A percentile compares a stretch with the other conserved stretches of the same genome.
Conservation (phyloP, 495 filamentous ascomycete species). For the Pyronema domesticum region DNA sequence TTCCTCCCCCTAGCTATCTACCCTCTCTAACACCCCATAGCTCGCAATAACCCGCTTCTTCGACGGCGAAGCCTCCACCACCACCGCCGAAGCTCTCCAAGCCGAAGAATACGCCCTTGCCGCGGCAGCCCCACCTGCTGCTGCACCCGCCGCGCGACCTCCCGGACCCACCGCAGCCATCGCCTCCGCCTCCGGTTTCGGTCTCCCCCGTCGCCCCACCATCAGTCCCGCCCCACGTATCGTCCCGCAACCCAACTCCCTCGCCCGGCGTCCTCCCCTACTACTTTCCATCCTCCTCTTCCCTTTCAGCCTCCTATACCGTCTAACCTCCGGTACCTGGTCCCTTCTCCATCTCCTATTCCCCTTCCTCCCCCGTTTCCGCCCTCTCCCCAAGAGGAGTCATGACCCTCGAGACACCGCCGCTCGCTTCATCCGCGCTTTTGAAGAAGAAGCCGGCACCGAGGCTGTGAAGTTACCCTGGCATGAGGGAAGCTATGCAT, state of each 20-base stretch:
- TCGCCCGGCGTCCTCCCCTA: constrained; percentile 49
- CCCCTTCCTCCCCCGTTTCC: constrained; percentile 63
- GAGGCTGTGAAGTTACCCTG: constrained; percentile 37
- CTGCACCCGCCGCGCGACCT: constrained; percentile 27
- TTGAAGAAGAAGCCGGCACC: constrained; percentile 81
- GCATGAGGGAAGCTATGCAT: constrained; percentile 72
- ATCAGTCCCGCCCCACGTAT: constrained; percentile 59
- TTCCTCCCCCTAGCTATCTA: neutral
- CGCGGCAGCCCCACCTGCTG: constrained; percentile 25
- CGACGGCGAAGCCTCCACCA: constrained; percentile 78
- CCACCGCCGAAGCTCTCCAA: constrained; percentile 56
- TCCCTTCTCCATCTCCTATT: constrained; percentile 51
- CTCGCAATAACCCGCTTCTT: constrained; percentile 96
- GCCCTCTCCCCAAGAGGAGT: constrained; percentile 44
- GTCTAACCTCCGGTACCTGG: constrained; percentile 43
- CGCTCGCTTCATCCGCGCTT: constrained; percentile 70
- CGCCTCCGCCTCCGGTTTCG: neutral
- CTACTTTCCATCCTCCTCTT: constrained; percentile 60
- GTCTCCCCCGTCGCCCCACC: constrained; percentile 14
- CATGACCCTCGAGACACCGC: constrained; percentile 74
- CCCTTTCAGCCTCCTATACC: constrained; percentile 63
- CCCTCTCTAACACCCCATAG: constrained; percentile 30
- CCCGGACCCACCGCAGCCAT: constrained; percentile 21
- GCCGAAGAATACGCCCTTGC: constrained; percentile 39
- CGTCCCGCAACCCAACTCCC: constrained; percentile 51